Conservation (phyloP, 2,329 filamentous ascomycete species). For the Xylariaceae sp. region DNA sequence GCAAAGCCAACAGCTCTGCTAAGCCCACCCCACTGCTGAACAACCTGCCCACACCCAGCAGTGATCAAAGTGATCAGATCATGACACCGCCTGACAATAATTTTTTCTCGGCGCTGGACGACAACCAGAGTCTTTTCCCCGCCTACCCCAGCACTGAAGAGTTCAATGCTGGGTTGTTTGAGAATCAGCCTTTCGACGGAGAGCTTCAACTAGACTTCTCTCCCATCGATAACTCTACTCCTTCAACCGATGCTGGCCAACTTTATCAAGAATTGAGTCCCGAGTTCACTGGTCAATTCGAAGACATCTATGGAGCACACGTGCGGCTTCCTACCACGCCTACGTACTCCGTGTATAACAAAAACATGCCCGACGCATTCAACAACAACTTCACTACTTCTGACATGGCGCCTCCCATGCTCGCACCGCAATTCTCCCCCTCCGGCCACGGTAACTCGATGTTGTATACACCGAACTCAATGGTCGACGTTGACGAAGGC, state of each 20-base stretch:
- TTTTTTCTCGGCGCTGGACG: conserved; percentile 29
- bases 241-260: conserved; percentile 43
- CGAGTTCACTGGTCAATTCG: conserved; percentile 59
- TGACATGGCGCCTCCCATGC: conserved; percentile 40
- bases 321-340: conserved; percentile 54
- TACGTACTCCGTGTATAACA: conserved; percentile 41
- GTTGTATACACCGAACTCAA: conserved; percentile 64
- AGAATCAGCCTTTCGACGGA: conserved; percentile 40
- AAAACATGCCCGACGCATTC: conserved; percentile 44
- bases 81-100: conserved; percentile 58
- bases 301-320: conserved; percentile 61
- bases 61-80: conserved; percentile 51
- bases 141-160: conserved; percentile 47
- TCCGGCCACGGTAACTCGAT: conserved; percentile 66
- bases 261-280: conserved; percentile 60
- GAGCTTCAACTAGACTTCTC: conserved; percentile 40
- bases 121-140: conserved; percentile 45
- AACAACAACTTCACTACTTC: conserved; percentile 33
- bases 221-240: conserved; percentile 50
- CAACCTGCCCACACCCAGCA: conserved; percentile 61
- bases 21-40: conserved; percentile 59
- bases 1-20: conserved; percentile 45
- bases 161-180: conserved; percentile 42
- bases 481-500: conserved; percentile 62
- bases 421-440: conserved; percentile 62